These are phyloP conservation scores for Brasilioporus rufonigricans DNA, from an alignment of 768 basidiomycete species.

Conservation along the genomic window DNA sequence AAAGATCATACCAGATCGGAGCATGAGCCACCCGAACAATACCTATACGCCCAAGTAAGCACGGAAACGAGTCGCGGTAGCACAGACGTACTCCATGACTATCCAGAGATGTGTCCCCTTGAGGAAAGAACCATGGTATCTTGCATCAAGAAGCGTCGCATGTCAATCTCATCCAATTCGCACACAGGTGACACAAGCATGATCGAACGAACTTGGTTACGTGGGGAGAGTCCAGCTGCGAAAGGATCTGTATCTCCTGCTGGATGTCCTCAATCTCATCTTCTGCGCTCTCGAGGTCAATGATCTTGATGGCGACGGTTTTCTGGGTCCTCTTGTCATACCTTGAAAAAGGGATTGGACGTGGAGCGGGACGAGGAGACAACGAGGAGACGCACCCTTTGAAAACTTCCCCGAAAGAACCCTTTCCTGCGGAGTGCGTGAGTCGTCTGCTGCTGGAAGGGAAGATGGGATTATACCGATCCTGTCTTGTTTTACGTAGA, in stretches of 20 bases:
- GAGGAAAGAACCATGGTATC: constrained; percentile 95
- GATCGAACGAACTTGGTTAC: constrained; percentile 81
- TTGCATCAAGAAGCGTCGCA: constrained; percentile 31
- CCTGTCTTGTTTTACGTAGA: constrained; percentile 96
- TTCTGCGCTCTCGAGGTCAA: constrained; percentile 97
- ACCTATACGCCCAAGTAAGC: constrained; percentile 45
- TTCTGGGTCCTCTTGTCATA: constrained; percentile 95
- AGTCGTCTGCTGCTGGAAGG: constrained; percentile 15
- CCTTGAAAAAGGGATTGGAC: constrained; percentile 38
- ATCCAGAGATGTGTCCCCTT: constrained; percentile 98
- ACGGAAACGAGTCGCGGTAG: background rate
- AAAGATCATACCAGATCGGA: constrained; percentile 77
- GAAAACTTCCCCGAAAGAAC: constrained; percentile 99
- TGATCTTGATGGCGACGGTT: constrained; percentile 99
- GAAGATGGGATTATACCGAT: constrained; percentile 62
- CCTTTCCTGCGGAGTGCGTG: constrained; percentile 66
- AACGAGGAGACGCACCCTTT: constrained; percentile 67
- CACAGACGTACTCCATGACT: constrained; percentile 84
- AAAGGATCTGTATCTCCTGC: constrained; percentile 97
- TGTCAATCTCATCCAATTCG: constrained; percentile 35
- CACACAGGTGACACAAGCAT: constrained; percentile 20
- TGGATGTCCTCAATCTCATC: constrained; percentile 99
- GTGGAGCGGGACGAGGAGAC: constrained; percentile 8
- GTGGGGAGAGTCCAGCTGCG: constrained; percentile 92
- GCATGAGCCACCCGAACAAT: constrained; percentile 97